Evolutionary conservation across 352 stramenopile genomes (phyloP), one percentile per base, ranked within the genome.

Genomic region (Phytopythium boreale): DNA sequence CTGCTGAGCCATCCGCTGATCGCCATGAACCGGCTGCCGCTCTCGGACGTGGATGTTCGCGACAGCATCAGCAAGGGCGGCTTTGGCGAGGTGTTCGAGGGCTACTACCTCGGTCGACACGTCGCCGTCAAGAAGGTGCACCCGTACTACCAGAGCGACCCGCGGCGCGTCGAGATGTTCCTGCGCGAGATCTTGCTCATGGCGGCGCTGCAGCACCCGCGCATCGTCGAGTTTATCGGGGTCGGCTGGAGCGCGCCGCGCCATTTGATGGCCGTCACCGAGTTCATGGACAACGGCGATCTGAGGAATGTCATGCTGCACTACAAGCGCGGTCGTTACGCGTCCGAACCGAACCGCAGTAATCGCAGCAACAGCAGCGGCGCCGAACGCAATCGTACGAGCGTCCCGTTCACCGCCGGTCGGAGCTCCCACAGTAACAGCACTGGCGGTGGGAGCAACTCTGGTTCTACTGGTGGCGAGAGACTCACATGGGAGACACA

Each of bases 241-340:
- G 79, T 87, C 4, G 74, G 76, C 43, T 92, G 82, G 79, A 76
- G 72, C 2, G 73, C 71, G 6, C 64, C 82, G 0, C 70, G 70
- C 20, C 75, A 89, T 55, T 58, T 91, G 4, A 75, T 69, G 2
- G 74, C 76, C 9, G 80, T 91, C 41, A 87, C 75, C 22, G 82
- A 92, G 64, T 77, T 87, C 41, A 90, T 92, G 82, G 80, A 89
- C 37, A 70, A 72, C 10, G 82, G 82, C 0, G 80, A 92, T 50
- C 46, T 92, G 17, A 77, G 79, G 12, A 77, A 85, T 22, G 76
- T 89, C 44, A 73, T 86, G 61, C 68, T 76, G 34, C 59, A 63
- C n/a, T 84, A 76, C 59, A 86, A 86, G 62, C 56, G 71, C 44
- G 64, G 68, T 26, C 71, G 72, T 39, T 74, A 70, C 4, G 70